Evolutionary conservation across 2,329 filamentous ascomycete genomes (phyloP).

Genomic region (Hymenoscyphus occultus): DNA sequence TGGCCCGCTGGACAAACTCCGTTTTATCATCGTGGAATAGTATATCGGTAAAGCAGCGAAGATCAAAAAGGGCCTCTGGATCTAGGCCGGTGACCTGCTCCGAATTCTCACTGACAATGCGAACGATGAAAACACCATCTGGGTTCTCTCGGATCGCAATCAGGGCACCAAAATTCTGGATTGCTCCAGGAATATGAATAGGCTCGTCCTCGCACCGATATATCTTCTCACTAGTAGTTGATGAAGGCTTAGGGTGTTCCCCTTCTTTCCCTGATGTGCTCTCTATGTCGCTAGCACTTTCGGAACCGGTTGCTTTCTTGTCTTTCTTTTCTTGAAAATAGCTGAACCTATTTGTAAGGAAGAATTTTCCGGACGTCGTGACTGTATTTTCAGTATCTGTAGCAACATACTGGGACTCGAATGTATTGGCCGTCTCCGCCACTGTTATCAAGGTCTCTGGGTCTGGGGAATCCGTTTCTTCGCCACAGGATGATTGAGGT

Average conservation of each 20-base stretch:
- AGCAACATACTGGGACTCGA: constrained; percentile 3
- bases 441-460: background rate
- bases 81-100: constrained; percentile 20
- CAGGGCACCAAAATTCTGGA: constrained; percentile 26
- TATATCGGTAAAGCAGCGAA: constrained; percentile 27
- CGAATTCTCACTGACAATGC: constrained; percentile 27
- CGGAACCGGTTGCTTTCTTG: background rate
- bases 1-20: constrained; percentile 21
- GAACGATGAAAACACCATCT: constrained; percentile 19
- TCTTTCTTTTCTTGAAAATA: constrained; percentile 3
- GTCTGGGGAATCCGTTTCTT: background rate
- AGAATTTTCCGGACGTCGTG: constrained; percentile 6
- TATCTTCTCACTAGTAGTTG: constrained; percentile 11
- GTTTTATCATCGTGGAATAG: constrained; percentile 21
- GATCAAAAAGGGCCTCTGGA: constrained; percentile 23
- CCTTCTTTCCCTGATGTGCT: background rate
- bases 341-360: constrained; percentile 10
- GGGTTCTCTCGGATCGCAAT: constrained; percentile 25
- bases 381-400: background rate
- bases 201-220: constrained; percentile 28
- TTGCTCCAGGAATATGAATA: constrained; percentile 28
- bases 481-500: background rate
- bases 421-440: background rate
- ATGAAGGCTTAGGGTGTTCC: background rate
- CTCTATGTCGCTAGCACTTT: background rate